Evolutionary conservation across 2,329 filamentous ascomycete species (phyloP).

Genomic region (Colletotrichum shisoi): DNA sequence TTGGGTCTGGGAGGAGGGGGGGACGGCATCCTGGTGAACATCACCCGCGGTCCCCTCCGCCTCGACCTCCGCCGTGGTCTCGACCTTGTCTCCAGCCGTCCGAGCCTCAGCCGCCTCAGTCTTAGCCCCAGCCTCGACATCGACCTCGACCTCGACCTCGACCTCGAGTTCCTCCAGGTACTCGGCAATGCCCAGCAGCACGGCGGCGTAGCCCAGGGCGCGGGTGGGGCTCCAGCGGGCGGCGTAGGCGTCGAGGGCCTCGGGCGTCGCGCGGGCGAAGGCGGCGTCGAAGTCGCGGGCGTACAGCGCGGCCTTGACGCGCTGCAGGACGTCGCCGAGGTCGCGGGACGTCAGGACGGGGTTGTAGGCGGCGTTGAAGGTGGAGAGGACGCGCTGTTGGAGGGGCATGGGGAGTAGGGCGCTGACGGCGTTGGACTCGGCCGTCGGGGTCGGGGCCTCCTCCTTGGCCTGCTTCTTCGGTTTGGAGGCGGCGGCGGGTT

Average conservation of each 20-base stretch:
- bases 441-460: neutral
- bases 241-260: conserved; percentile 82
- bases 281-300: conserved; percentile 83
- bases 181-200: conserved; percentile 54
- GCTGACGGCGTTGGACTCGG: neutral
- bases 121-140: conserved; percentile 23
- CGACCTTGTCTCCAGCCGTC: neutral
- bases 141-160: conserved; percentile 3
- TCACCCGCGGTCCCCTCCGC: conserved; percentile 32
- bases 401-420: conserved; percentile 13
- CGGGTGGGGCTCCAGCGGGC: conserved; percentile 89
- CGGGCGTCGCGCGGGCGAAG: conserved; percentile 65
- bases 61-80: conserved; percentile 43
- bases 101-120: conserved; percentile 19
- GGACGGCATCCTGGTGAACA: neutral
- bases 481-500: conserved; percentile 5
- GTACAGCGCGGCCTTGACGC: conserved; percentile 85
- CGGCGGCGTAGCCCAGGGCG: conserved; percentile 77
- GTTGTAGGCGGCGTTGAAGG: conserved; percentile 73
- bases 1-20: conserved; percentile 16
- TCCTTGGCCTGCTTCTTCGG: conserved; percentile 8
- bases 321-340: conserved; percentile 71
- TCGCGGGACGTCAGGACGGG: conserved; percentile 55
- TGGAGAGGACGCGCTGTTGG: conserved; percentile 75
- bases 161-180: conserved; percentile 47